These are phyloP conservation scores for Trichophyton simii DNA, from an alignment of 2,329 filamentous ascomycete genomes.

Conservation along the genomic window DNA sequence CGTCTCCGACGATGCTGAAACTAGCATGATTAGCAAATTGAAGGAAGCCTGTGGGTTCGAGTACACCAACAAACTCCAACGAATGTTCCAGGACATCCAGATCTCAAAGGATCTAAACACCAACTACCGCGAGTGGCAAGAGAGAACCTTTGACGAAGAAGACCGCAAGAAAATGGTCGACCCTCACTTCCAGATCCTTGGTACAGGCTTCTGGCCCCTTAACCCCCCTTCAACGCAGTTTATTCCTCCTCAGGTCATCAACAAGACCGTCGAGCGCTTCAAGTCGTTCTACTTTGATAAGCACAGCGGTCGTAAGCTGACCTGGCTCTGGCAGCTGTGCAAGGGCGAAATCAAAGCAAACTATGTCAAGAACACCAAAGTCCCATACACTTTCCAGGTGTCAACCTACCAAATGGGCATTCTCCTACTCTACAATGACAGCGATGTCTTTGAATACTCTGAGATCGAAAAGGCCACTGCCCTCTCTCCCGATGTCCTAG, in stretches of 20 bases:
- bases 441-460: constrained; percentile 70
- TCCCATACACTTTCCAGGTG: constrained; percentile 91
- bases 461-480: constrained; percentile 74
- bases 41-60: constrained; percentile 98
- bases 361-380: constrained; percentile 79
- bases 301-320: constrained; percentile 90
- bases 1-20: constrained; percentile 92
- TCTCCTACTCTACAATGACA: constrained; percentile 85
- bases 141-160: constrained; percentile 49
- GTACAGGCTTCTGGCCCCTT: constrained; percentile 95
- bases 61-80: constrained; percentile 97
- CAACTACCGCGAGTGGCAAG: constrained; percentile 69
- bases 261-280: constrained; percentile 80
- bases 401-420: constrained; percentile 98
- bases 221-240: constrained; percentile 79
- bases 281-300: constrained; percentile 87
- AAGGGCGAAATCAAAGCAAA: constrained; percentile 93
- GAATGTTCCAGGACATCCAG: constrained; percentile 99
- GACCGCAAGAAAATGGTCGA: constrained; percentile 61
- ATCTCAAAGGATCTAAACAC: constrained; percentile 95
- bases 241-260: constrained; percentile 71
- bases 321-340: constrained; percentile 96
- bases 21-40: constrained; percentile 97
- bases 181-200: constrained; percentile 81
- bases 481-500: constrained; percentile 67